Evolutionary conservation across 495 filamentous ascomycete genomes (phyloP).

Genomic region (Talaromyces thailandensis): DNA sequence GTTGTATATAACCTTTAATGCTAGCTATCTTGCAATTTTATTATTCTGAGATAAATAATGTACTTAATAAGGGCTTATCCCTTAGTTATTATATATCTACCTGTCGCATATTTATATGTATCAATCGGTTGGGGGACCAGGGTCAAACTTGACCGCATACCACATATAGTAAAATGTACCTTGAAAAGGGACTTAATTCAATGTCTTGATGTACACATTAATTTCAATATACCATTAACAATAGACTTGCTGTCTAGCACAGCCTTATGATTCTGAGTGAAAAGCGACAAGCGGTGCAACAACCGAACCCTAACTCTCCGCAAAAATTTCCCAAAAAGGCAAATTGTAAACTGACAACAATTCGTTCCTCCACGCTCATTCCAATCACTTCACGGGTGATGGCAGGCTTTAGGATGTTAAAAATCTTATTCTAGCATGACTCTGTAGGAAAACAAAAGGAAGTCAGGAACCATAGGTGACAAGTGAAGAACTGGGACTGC

Average conservation of each 20-base stretch:
- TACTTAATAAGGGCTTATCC: no score
- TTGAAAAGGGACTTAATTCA: neutral
- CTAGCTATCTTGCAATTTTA: no score
- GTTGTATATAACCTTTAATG: no score
- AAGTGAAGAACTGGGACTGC: no score
- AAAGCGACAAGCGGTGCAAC: neutral
- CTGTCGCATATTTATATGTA: no score
- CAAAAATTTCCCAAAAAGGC: neutral
- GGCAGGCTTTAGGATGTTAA: neutral
- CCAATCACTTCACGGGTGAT: no score
- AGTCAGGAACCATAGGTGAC: no score
- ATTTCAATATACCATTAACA: neutral
- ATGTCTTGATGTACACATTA: neutral
- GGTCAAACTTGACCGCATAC: neutral
- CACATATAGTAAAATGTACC: neutral
- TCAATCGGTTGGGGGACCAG: no score
- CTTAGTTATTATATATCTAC: no score
- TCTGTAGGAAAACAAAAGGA: no score
- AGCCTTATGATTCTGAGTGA: neutral
- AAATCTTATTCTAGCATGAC: neutral
- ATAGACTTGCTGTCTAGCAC: neutral
- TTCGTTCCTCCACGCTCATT: neutral
- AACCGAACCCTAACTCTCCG: neutral
- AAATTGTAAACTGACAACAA: neutral
- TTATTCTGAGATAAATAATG: no score